Evolutionary conservation across 2,329 filamentous ascomycete genomes (phyloP).

Genomic region (Lojkania enalia): DNA sequence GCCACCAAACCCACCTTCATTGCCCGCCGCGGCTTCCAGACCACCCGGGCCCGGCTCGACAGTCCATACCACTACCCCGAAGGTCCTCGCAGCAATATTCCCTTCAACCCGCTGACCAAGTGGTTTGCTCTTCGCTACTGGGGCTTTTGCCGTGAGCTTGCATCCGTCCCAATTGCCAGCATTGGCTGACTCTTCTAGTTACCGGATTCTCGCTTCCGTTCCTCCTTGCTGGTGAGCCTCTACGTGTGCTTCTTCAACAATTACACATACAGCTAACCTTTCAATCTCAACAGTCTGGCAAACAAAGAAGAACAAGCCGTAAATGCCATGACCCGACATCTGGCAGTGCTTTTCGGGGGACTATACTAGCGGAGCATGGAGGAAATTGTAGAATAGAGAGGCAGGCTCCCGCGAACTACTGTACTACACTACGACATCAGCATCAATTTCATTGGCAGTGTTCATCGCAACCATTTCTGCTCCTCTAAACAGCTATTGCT

Average conservation of each 20-base stretch:
- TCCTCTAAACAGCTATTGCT: constrained; percentile 2
- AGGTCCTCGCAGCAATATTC: constrained; percentile 90
- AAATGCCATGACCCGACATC: constrained; percentile 19
- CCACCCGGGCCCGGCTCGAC: constrained; percentile 79
- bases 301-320: constrained; percentile 62
- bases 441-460: constrained; percentile 43
- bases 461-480: constrained; percentile 9
- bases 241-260: not conserved
- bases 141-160: constrained; percentile 68
- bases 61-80: constrained; percentile 99
- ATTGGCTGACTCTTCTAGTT: constrained; percentile 52
- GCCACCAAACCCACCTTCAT: constrained; percentile 64
- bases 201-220: constrained; percentile 64
- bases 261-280: constrained; percentile 23
- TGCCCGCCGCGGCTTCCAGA: constrained; percentile 91
- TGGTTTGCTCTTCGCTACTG: constrained; percentile 85
- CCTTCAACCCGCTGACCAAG: constrained; percentile 93
- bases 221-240: constrained; percentile 63
- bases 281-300: constrained; percentile 61
- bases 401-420: constrained; percentile 28
- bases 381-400: constrained; percentile 39
- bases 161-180: constrained; percentile 18
- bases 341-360: constrained; percentile 22
- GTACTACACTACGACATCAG: constrained; percentile 36
- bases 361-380: constrained; percentile 17